Base-by-base conservation (phyloP, 1,284 basidiomycete genomes). In the Pseudozyma pruni region DNA sequence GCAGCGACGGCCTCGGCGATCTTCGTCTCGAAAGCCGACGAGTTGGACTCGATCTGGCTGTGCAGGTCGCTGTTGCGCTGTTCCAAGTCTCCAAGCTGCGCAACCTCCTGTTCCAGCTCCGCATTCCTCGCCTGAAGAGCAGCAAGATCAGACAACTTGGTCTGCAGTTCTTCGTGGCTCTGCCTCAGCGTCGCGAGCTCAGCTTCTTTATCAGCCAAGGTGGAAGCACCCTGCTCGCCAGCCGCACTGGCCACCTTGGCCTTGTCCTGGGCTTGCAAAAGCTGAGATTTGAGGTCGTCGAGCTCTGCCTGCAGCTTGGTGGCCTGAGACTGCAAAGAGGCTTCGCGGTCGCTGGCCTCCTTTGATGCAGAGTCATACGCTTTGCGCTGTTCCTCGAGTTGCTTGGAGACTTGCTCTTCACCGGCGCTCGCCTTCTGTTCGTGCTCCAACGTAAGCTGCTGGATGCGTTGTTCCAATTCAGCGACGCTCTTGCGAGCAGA, bases 1-100 rank as follows among this genome's bases (percentile, higher is more conserved):
- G 71, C 50, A 17, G 66, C 71, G n/a, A 69, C 61, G n/a, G 71
- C 71, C 34, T 73, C 66, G 23, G 60, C 67, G 25, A 70, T 47
- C 13, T 39, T 38, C 2, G 40, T 37, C 17, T 70, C 51, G 47
- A 61, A 56, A 8, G 43, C 45, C 19, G 54, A 38, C 9, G 56
- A 37, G 27, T 59, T 55, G 34, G 38, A 31, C 31, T 59, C 59
- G 29, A 63, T 62, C 33, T 55, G 38, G 8, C 17, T 33, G 9
- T 49, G 51, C 19, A 64, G 42, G 14, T 59, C 41, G 11, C 37
- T 41, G 37, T 51, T 49, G 33, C 38, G 44, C 38, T 48, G 33
- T 39, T 56, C 40, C 31, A 54, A 33, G 19, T 55, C 49, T 4
- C 19, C 41, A 14, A 57, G 39, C 23, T 37, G 37, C 1, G 52